Percentiles rank a stretch among this genome's conserved stretches.
Evolutionary conservation across 164 flowering plant genomes (phyloP).

Genomic region (Akebia trifoliata): DNA sequence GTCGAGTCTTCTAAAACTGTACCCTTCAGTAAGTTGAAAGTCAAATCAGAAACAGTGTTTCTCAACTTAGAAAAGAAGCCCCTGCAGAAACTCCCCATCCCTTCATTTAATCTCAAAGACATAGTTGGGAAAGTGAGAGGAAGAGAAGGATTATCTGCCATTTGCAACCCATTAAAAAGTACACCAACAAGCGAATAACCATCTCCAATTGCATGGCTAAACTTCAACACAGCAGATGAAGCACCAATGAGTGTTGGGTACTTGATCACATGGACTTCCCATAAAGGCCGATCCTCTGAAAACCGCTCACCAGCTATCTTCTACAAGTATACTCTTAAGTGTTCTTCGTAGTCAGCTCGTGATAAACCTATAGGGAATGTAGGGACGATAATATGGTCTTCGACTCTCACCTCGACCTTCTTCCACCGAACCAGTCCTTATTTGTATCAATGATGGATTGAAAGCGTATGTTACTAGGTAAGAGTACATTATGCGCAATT

Average conservation of each 20-base stretch:
- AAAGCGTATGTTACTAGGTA: slow-evolving; percentile 8
- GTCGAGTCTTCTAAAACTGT: not conserved
- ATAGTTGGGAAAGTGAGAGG: slow-evolving; percentile 17
- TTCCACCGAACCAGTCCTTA: slow-evolving; percentile 15
- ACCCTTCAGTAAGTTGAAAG: not conserved
- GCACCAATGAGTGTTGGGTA: slow-evolving; percentile 8
- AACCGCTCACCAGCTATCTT: slow-evolving; percentile 11
- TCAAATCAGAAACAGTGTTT: slow-evolving; percentile 6
- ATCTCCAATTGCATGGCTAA: slow-evolving; percentile 19
- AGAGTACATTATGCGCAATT: not conserved
- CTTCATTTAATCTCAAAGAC: not conserved
- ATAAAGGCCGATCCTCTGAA: slow-evolving; percentile 11
- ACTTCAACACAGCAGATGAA: slow-evolving; percentile 9
- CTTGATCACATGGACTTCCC: slow-evolving; percentile 21
- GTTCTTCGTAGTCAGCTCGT: slow-evolving; percentile 7
- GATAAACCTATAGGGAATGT: slow-evolving; percentile 12
- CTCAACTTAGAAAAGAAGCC: not conserved
- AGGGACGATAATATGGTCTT: slow-evolving; percentile 15
- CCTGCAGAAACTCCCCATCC: not conserved
- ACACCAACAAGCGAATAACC: slow-evolving; percentile 8
- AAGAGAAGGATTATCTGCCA: slow-evolving; percentile 15
- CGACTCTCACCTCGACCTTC: slow-evolving; percentile 7
- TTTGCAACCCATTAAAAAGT: not conserved
- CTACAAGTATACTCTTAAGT: slow-evolving; percentile 4
- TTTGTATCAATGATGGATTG: slow-evolving; percentile 9